A percentile compares a stretch with the other conserved stretches of the same genome.
Conservation (phyloP, 305 asterid genomes). For the Fraxinus platypoda region DNA sequence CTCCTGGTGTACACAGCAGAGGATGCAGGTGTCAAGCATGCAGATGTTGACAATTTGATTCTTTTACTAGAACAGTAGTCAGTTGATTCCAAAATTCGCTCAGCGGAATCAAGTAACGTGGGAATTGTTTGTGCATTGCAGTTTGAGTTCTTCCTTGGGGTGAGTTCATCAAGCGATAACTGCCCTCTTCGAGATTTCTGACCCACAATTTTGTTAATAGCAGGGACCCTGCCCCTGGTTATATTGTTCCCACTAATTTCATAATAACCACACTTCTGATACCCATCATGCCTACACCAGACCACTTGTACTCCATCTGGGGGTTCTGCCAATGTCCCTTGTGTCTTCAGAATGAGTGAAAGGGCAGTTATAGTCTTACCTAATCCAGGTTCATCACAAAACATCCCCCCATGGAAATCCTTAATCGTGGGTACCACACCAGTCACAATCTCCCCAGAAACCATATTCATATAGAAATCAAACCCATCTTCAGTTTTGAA, state of each 20-base stretch:
- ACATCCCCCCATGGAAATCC: slow-evolving; percentile 94
- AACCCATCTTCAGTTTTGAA: slow-evolving; percentile 73
- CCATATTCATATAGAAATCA: slow-evolving; percentile 57
- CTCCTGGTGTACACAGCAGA: slow-evolving; percentile 32
- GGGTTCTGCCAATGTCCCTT: slow-evolving; percentile 75
- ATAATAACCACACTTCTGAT: slow-evolving; percentile 76
- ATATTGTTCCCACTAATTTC: slow-evolving; percentile 54
- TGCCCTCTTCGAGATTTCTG: slow-evolving; percentile 67
- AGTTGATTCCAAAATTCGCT: slow-evolving; percentile 36
- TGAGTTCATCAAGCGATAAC: slow-evolving; percentile 57
- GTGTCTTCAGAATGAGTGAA: slow-evolving; percentile 83
- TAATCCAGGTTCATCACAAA: slow-evolving; percentile 98
- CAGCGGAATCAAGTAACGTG: slow-evolving; percentile 28
- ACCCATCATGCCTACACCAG: slow-evolving; percentile 79
- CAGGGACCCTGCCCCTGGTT: slow-evolving; percentile 32
- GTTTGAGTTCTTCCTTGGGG: slow-evolving; percentile 38
- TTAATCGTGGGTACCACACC: slow-evolving; percentile 53
- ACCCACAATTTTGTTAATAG: slow-evolving; percentile 37
- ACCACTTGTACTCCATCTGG: slow-evolving; percentile 59
- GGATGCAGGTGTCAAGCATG: slow-evolving; percentile 36
- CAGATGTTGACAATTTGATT: slow-evolving; percentile 33
- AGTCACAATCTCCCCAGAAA: slow-evolving; percentile 71
- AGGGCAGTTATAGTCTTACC: slow-evolving; percentile 97
- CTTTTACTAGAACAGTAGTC: slow-evolving; percentile 34
- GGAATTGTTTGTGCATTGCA: slow-evolving; percentile 34